These are phyloP conservation scores for Aspergillus sp. DNA, from an alignment of 2,329 filamentous ascomycete genomes.

Conservation along the genomic window DNA sequence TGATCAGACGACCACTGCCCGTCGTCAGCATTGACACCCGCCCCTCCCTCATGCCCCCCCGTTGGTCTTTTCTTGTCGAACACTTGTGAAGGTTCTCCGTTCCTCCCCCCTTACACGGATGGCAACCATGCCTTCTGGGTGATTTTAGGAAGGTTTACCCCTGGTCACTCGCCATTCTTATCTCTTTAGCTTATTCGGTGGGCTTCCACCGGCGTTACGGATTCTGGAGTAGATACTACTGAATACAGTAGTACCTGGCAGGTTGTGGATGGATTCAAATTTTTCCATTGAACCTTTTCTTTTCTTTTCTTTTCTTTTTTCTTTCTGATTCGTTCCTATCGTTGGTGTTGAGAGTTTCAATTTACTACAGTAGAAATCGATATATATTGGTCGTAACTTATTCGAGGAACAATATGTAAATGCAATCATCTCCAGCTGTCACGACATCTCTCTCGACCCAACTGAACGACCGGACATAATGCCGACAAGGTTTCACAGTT, in stretches of 20 bases:
- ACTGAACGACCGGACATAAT: neutral
- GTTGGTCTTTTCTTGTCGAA: constrained; percentile 2
- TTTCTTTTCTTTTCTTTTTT: neutral
- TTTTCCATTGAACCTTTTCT: neutral
- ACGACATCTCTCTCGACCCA: neutral
- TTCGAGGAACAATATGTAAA: neutral
- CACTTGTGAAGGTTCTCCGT: constrained; percentile 1
- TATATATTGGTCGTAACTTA: too few relatives aligned
- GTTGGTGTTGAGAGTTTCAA: too few relatives aligned
- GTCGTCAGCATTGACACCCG: constrained; percentile 19
- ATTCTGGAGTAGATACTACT: neutral
- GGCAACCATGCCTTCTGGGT: neutral
- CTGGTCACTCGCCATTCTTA: constrained; percentile 15
- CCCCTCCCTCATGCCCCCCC: constrained; percentile 21
- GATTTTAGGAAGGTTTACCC: constrained; percentile 11
- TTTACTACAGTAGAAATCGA: too few relatives aligned
- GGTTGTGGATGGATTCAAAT: neutral
- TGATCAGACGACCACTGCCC: constrained; percentile 27
- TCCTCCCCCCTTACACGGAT: constrained; percentile 5
- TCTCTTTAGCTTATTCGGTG: constrained; percentile 1
- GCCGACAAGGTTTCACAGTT: neutral
- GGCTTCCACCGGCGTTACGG: neutral
- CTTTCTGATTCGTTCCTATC: too few relatives aligned
- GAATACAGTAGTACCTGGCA: neutral
- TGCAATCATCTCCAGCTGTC: neutral